Evolutionary conservation across 2,329 filamentous ascomycete genomes (phyloP).

Genomic region (Colletotrichum lindemuthianum): DNA sequence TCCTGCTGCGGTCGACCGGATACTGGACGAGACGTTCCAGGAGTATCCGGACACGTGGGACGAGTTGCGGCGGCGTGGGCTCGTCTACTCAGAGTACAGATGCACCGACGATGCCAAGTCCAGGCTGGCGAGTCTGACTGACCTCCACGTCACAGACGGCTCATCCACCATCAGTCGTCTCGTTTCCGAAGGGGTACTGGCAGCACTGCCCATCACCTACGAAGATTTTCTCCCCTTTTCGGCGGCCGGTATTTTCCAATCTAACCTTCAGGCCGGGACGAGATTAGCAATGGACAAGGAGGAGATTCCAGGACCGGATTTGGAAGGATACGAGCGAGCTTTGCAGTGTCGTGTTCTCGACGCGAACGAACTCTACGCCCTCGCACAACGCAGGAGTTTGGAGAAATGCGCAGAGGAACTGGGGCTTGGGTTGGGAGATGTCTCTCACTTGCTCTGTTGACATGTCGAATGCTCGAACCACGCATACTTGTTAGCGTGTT

Average conservation of each 20-base stretch:
- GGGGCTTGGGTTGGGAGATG: neutral
- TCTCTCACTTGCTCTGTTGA: slow-evolving; percentile 1
- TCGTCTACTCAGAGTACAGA: slow-evolving; percentile 53
- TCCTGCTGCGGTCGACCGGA: slow-evolving; percentile 28
- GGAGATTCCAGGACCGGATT: slow-evolving; percentile 9
- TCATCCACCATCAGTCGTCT: slow-evolving; percentile 42
- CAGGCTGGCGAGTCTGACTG: neutral
- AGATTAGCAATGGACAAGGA: neutral
- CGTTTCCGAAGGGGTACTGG: slow-evolving; percentile 45
- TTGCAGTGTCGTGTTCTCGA: slow-evolving; percentile 24
- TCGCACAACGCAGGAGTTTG: slow-evolving; percentile 6
- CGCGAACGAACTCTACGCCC: slow-evolving; percentile 33
- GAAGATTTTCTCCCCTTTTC: slow-evolving; percentile 65
- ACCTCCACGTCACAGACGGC: neutral
- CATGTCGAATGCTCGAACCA: neutral
- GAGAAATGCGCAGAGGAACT: slow-evolving; percentile 10
- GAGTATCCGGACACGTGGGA: slow-evolving; percentile 54
- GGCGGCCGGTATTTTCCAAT: slow-evolving; percentile 62
- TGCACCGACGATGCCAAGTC: slow-evolving; percentile 10
- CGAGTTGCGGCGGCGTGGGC: slow-evolving; percentile 45
- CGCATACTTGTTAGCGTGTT: too few relatives aligned
- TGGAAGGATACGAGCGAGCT: slow-evolving; percentile 34
- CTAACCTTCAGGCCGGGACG: slow-evolving; percentile 46
- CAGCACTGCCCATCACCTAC: slow-evolving; percentile 58
- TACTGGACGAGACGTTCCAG: slow-evolving; percentile 45